These are phyloP conservation scores for Agarophyton chilense DNA, from an alignment of 23 red algal species.

Conservation along the genomic window DNA sequence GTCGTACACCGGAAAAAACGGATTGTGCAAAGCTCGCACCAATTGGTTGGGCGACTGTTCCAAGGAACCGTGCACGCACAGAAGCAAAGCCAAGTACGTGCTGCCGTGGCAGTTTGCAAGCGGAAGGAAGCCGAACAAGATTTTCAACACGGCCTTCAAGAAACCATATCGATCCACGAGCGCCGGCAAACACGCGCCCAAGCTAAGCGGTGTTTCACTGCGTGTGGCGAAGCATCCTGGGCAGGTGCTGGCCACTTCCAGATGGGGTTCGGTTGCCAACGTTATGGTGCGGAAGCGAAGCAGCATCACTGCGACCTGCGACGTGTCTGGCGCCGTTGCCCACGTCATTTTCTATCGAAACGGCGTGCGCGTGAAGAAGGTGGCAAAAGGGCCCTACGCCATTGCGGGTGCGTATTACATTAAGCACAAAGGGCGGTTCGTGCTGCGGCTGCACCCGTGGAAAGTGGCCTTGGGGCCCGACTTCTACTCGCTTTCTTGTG, in stretches of 20 bases:
- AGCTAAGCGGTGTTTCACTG: not conserved
- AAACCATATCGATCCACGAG: not conserved
- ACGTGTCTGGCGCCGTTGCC: not conserved
- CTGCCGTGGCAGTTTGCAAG: not conserved
- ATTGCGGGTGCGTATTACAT: not conserved
- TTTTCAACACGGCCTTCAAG: not conserved
- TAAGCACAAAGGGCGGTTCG: not conserved
- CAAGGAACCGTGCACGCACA: conserved; percentile 25
- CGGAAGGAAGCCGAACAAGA: not conserved
- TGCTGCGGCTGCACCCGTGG: not conserved
- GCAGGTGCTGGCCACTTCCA: not conserved
- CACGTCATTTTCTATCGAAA: conserved; percentile 31
- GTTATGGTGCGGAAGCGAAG: not conserved
- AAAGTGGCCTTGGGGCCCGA: not conserved
- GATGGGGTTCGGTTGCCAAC: not conserved
- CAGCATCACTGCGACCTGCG: conserved; percentile 9
- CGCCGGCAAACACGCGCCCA: not conserved
- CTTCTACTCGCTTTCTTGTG: conserved; percentile 12
- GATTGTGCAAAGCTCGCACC: not conserved
- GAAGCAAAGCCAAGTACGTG: not conserved
- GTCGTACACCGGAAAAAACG: not conserved
- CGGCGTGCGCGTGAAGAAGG: not conserved
- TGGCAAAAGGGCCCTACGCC: not conserved
- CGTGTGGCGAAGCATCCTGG: not conserved
- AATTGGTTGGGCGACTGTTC: conserved; percentile 25